These are phyloP conservation scores for Penicillium sp. DNA, from an alignment of 2,329 filamentous ascomycete species.

Conservation along the genomic window DNA sequence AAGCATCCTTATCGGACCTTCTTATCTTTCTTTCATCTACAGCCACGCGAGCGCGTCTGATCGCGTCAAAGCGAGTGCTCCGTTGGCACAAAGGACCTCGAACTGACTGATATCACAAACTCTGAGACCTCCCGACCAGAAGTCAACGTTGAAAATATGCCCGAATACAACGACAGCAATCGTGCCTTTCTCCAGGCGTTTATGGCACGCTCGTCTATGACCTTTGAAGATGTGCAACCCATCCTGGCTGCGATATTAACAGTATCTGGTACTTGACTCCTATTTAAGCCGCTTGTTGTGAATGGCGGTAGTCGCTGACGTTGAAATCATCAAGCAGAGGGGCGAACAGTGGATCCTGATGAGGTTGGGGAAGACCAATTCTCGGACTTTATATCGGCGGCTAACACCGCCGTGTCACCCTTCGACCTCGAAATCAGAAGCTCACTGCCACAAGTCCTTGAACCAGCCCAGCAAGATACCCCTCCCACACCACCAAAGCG, in stretches of 20 bases:
- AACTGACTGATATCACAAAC: background rate
- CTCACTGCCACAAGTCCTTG: conserved; percentile 65
- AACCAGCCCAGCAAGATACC: conserved; percentile 27
- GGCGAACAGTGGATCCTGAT: conserved; percentile 51
- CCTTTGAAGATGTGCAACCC: conserved; percentile 67
- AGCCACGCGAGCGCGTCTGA: conserved; percentile 12
- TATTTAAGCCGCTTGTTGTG: background rate
- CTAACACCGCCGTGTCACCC: conserved; percentile 69
- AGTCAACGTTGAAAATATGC: conserved; percentile 12
- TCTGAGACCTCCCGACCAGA: background rate
- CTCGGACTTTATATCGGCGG: conserved; percentile 63
- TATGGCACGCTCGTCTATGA: conserved; percentile 73
- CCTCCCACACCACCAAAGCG: conserved; percentile 42
- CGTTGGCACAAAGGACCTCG: background rate
- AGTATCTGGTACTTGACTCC: conserved; percentile 46
- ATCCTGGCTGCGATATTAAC: conserved; percentile 75
- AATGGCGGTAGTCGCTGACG: background rate
- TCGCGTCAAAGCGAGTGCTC: conserved; percentile 11
- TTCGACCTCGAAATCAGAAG: conserved; percentile 88
- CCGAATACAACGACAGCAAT: conserved; percentile 63
- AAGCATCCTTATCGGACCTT: background rate
- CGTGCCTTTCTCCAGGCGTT: conserved; percentile 90
- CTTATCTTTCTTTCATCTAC: conserved; percentile 8
- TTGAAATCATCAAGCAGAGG: conserved; percentile 32
- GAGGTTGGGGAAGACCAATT: conserved; percentile 70